phyloP scores from a whole-genome alignment of 441 rosid species.

The Bocquillonia castaneifolia region DNA sequence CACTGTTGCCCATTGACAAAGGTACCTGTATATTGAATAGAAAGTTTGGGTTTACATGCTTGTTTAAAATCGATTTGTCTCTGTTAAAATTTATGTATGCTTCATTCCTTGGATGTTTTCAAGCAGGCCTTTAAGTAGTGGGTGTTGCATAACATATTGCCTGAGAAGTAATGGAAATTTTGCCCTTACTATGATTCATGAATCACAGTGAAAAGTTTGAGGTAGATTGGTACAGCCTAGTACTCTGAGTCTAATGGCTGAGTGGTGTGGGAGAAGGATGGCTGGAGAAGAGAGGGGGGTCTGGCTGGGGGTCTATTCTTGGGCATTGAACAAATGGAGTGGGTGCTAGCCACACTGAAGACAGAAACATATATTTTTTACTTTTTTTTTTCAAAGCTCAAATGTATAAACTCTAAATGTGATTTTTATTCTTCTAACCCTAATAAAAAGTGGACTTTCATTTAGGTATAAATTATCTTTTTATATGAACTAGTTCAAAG shows the following conservation, averaged over 20 bases:
- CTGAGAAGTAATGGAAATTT: not conserved
- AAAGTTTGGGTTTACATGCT: conserved; percentile 1
- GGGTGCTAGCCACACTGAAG: no score
- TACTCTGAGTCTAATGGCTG: not conserved
- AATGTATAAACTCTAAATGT: no score
- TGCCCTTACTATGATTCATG: not conserved
- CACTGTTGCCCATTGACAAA: conserved; percentile 46
- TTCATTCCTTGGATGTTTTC: not conserved
- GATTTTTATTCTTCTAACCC: no score
- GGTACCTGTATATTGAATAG: conserved; percentile 31
- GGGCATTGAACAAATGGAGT: not conserved
- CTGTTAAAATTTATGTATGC: not conserved
- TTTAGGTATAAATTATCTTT: no score
- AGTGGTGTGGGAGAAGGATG: not conserved
- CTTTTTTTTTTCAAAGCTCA: no score
- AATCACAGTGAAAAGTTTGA: not conserved
- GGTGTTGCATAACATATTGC: not conserved
- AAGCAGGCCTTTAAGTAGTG: not conserved
- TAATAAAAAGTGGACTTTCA: no score
- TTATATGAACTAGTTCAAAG: no score
- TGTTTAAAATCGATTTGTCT: not conserved
- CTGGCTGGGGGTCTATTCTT: not conserved
- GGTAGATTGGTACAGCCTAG: not conserved
- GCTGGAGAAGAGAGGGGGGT: not conserved
- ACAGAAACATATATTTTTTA: no score